phyloP scores from a whole-genome alignment of 2,329 filamentous ascomycete genomes.

The Neonectria ditissima region DNA sequence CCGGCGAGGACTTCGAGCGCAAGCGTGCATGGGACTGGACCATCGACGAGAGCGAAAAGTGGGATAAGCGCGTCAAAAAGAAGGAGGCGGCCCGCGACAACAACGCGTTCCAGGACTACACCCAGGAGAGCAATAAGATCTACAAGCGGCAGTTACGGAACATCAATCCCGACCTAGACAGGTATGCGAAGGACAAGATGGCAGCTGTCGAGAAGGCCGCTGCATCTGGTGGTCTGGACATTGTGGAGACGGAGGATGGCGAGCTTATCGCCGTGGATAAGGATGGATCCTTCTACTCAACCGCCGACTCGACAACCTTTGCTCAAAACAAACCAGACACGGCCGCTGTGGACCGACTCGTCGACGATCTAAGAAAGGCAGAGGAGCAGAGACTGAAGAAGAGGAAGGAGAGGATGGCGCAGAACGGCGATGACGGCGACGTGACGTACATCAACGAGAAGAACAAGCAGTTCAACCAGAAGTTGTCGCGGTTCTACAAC shows the following conservation, averaged over 20 bases:
- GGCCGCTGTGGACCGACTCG: slow-evolving; percentile 87
- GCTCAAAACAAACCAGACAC: slow-evolving; percentile 88
- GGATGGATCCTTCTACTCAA: slow-evolving; percentile 91
- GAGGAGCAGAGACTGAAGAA: slow-evolving; percentile 91
- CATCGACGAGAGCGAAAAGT: slow-evolving; percentile 90
- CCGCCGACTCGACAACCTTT: slow-evolving; percentile 84
- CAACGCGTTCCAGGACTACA: slow-evolving; percentile 91
- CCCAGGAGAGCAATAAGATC: slow-evolving; percentile 87
- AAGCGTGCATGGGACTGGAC: slow-evolving; percentile 99
- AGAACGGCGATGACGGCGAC: slow-evolving; percentile 87
- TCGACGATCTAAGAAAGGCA: slow-evolving; percentile 86
- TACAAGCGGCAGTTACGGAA: slow-evolving; percentile 92
- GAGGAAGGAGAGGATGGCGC: slow-evolving; percentile 80
- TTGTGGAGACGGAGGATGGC: slow-evolving; percentile 94
- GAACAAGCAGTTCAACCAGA: slow-evolving; percentile 99
- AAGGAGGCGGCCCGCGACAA: slow-evolving; percentile 84
- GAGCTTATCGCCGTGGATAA: slow-evolving; percentile 95
- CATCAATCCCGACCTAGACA: slow-evolving; percentile 80
- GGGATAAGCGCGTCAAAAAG: slow-evolving; percentile 92
- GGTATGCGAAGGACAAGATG: slow-evolving; percentile 89
- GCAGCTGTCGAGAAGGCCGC: slow-evolving; percentile 87
- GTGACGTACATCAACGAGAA: slow-evolving; percentile 99
- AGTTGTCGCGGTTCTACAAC: slow-evolving; percentile 95
- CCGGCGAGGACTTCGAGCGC: slow-evolving; percentile 93
- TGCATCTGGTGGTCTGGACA: slow-evolving; percentile 85